These are phyloP conservation scores for Ajuga chamaepitys DNA, from an alignment of 257 asterid genomes.

Conservation along the genomic window DNA sequence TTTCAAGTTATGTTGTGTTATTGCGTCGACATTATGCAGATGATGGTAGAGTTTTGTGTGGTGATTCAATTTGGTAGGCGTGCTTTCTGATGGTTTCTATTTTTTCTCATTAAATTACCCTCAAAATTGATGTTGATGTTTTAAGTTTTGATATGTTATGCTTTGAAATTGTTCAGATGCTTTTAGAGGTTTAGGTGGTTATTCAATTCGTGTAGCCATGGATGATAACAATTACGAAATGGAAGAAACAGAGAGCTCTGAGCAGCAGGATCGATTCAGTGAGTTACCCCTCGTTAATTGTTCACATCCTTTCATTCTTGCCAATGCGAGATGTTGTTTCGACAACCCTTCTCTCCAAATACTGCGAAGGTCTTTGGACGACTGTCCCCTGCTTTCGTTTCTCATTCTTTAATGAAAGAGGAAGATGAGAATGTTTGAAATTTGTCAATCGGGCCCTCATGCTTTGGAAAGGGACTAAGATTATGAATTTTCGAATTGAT, in stretches of 20 bases:
- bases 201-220: background rate
- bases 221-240: background rate
- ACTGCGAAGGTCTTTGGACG: background rate
- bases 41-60: too few relatives aligned
- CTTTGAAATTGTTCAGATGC: background rate
- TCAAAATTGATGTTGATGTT: too few relatives aligned
- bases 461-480: background rate
- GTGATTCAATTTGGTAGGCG: too few relatives aligned
- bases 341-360: background rate
- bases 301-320: background rate
- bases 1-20: too few relatives aligned
- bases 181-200: too few relatives aligned
- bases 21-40: too few relatives aligned
- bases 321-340: background rate
- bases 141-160: background rate
- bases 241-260: too few relatives aligned
- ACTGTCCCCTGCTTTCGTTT: background rate
- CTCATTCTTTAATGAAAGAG: background rate
- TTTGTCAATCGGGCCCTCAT: background rate
- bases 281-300: background rate
- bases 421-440: background rate
- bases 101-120: too few relatives aligned
- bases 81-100: too few relatives aligned
- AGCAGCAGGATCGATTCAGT: background rate
- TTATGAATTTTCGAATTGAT: background rate